These are phyloP conservation scores for Lachancea nothofagi DNA, from an alignment of 805 yeast genomes.

Conservation along the genomic window DNA sequence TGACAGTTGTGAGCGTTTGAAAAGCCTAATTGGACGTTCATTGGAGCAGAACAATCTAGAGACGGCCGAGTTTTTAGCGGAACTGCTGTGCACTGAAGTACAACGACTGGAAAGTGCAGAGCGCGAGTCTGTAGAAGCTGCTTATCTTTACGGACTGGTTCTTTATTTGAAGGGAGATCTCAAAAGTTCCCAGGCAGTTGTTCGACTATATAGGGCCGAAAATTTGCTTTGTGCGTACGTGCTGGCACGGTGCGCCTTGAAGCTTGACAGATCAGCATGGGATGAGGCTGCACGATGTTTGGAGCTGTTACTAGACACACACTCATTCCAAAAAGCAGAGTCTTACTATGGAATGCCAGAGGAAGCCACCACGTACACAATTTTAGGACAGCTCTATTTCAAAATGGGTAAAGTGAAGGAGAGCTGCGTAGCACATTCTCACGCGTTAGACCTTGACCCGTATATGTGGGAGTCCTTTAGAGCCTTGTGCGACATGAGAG, in stretches of 20 bases:
- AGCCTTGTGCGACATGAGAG: conserved; percentile 66
- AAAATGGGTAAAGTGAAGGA: conserved; percentile 56
- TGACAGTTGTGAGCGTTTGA: conserved; percentile 11
- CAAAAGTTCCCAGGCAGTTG: conserved; percentile 54
- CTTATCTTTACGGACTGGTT: conserved; percentile 65
- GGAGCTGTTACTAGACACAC: background rate
- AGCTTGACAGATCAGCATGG: conserved; percentile 10
- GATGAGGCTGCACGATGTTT: conserved; percentile 5
- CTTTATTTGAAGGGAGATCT: conserved; percentile 52
- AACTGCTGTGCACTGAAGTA: conserved; percentile 63
- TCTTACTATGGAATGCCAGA: conserved; percentile 45
- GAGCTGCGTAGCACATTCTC: conserved; percentile 61
- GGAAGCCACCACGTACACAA: conserved; percentile 57
- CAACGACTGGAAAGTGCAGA: conserved; percentile 13
- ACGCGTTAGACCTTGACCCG: conserved; percentile 69
- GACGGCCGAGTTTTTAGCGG: conserved; percentile 85
- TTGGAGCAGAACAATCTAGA: conserved; percentile 27
- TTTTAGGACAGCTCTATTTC: conserved; percentile 64
- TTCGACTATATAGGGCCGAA: conserved; percentile 32
- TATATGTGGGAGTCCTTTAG: conserved; percentile 83
- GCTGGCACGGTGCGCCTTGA: conserved; percentile 55
- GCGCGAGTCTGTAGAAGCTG: conserved; percentile 42
- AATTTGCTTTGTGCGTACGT: conserved; percentile 75
- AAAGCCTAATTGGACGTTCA: conserved; percentile 18
- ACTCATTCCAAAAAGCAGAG: background rate